Percentiles rank a stretch among this genome's conserved stretches.
phyloP scores from a whole-genome alignment of 1,139 yeast genomes.

The Suhomyces kunorum region DNA sequence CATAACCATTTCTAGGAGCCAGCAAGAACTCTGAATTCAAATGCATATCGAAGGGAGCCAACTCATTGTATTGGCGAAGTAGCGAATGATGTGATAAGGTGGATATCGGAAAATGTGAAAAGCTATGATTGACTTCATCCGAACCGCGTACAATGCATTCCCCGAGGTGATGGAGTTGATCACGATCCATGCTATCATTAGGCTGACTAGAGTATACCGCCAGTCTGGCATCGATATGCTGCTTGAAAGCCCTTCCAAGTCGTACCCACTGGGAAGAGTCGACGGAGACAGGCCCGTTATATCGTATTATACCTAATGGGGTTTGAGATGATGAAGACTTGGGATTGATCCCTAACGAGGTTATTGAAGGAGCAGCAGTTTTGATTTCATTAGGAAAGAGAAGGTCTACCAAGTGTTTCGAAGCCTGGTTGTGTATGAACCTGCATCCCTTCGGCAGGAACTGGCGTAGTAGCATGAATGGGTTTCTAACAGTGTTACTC shows the following conservation, averaged over 20 bases:
- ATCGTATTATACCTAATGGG: no score
- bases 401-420: conserved; percentile 2
- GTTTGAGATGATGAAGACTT: background rate
- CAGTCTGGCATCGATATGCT: conserved; percentile 6
- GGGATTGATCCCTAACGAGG: conserved; percentile 2
- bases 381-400: conserved; percentile 2
- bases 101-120: background rate
- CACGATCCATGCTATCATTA: conserved; percentile 2
- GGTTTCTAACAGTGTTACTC: background rate
- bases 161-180: conserved; percentile 5
- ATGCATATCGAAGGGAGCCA: conserved; percentile 5
- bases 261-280: conserved; percentile 5
- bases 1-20: conserved; percentile 1
- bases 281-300: no score
- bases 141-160: background rate
- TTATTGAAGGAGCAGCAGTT: background rate
- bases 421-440: conserved; percentile 1
- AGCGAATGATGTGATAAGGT: conserved; percentile 4
- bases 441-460: conserved; percentile 1
- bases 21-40: background rate
- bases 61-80: conserved; percentile 8
- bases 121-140: background rate
- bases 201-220: background rate
- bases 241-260: conserved; percentile 10
- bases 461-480: background rate